These are phyloP conservation scores for Thinopyrum obtusiflorum DNA, from an alignment of 202 grass and related monocot species.

Conservation along the genomic window DNA sequence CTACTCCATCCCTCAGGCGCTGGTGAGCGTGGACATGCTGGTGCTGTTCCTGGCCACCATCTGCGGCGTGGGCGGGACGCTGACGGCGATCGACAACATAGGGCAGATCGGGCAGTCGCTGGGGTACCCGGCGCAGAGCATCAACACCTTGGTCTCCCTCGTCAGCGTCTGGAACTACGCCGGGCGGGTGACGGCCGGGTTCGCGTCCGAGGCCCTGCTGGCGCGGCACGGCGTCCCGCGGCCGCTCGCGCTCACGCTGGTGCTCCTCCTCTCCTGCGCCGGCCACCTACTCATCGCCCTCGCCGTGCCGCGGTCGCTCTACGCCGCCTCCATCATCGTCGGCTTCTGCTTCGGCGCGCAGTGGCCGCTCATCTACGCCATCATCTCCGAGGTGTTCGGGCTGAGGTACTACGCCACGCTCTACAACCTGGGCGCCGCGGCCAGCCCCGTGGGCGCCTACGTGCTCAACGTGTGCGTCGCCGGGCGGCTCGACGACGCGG, in stretches of 20 bases:
- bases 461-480: conserved; percentile 74
- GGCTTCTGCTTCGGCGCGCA: conserved; percentile 95
- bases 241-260: conserved; percentile 63
- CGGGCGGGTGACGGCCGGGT: conserved; percentile 50
- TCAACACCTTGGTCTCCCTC: too few species aligned
- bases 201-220: conserved; percentile 54
- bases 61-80: conserved; percentile 73
- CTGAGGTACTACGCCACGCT: conserved; percentile 96
- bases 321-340: conserved; percentile 59
- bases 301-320: conserved; percentile 65
- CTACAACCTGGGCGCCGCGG: conserved; percentile 79
- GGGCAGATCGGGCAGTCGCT: conserved; percentile 67
- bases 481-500: conserved; percentile 61
- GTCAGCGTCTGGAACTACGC: conserved; percentile 75
- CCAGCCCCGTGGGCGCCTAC: conserved; percentile 84
- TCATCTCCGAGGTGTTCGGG: conserved; percentile 92
- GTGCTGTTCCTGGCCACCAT: conserved; percentile 74
- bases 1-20: conserved; percentile 76
- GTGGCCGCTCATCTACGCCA: conserved; percentile 85
- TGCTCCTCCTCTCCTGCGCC: conserved; percentile 73
- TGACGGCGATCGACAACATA: conserved; percentile 95
- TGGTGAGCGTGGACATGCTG: conserved; percentile 83
- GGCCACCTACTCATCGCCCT: conserved; percentile 89
- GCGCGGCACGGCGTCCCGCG: conserved; percentile 62
- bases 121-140: conserved; percentile 21